Evolutionary conservation across 495 filamentous ascomycete genomes (phyloP).

Genomic region (Penicillium manginii): DNA sequence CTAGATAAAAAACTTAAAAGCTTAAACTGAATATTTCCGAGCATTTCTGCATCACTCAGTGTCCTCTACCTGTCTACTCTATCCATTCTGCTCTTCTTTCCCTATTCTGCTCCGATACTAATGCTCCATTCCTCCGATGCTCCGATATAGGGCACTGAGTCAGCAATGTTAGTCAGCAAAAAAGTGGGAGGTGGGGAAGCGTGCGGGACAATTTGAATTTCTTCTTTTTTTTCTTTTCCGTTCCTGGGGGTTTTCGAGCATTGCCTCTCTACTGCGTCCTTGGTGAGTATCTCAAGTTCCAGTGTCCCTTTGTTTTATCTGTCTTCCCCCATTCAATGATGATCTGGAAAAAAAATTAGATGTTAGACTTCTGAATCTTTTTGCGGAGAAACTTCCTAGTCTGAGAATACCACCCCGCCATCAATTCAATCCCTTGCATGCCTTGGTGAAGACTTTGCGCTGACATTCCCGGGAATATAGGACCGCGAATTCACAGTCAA

Average conservation of each 20-base stretch:
- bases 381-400: conserved; percentile 47
- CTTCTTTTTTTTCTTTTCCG: conserved; percentile 20
- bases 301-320: not conserved
- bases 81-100: too few relatives aligned
- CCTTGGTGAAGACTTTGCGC: not conserved
- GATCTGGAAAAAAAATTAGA: conserved; percentile 50
- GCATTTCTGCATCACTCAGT: too few relatives aligned
- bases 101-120: not conserved
- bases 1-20: too few relatives aligned
- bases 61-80: too few relatives aligned
- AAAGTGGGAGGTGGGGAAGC: conserved; percentile 25
- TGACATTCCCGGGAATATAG: not conserved
- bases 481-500: conserved; percentile 18
- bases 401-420: conserved; percentile 36
- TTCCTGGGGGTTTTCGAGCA: conserved; percentile 22
- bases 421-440: conserved; percentile 11
- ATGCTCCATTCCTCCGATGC: not conserved
- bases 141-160: conserved; percentile 6
- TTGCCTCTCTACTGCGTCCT: conserved; percentile 18
- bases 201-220: conserved; percentile 18
- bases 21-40: too few relatives aligned
- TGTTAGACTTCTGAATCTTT: conserved; percentile 55
- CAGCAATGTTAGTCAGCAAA: conserved; percentile 9
- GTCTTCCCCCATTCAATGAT: conserved; percentile 38
- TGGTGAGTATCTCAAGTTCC: conserved; percentile 21